phyloP scores from a whole-genome alignment of 352 stramenopile species.

The Peronospora destructor region DNA sequence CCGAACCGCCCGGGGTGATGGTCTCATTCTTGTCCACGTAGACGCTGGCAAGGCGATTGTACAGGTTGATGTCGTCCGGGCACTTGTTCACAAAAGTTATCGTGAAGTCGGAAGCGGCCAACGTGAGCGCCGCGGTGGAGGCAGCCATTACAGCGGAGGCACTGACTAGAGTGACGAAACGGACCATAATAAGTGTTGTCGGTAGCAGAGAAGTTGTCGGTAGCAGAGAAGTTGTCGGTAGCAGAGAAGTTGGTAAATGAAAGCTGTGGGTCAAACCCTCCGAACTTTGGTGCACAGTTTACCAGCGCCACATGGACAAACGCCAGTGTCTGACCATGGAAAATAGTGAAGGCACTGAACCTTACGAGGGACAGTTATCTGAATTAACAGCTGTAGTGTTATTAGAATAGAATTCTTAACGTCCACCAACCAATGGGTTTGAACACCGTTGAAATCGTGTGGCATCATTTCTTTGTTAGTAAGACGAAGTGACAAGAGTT shows the following conservation, averaged over 20 bases:
- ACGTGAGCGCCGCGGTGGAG: conserved; percentile 17
- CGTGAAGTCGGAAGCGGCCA: conserved; percentile 2
- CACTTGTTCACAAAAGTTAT: conserved; percentile 56
- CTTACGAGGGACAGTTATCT: too few species aligned
- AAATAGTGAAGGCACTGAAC: too few species aligned
- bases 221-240: neutral
- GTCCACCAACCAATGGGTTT: too few species aligned
- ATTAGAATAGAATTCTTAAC: too few species aligned
- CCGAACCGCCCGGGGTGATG: conserved; percentile 34
- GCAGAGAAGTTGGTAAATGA: conserved; percentile 28
- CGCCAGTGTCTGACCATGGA: too few species aligned
- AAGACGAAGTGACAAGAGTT: too few species aligned
- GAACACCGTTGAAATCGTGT: too few species aligned
- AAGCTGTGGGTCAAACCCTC: too few species aligned
- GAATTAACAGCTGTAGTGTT: too few species aligned
- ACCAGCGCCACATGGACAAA: neutral
- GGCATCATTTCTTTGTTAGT: too few species aligned
- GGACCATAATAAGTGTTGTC: conserved; percentile 23
- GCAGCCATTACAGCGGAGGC: conserved; percentile 21
- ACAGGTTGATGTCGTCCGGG: conserved; percentile 44
- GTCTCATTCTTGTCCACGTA: conserved; percentile 41
- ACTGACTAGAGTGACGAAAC: conserved; percentile 16
- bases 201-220: neutral
- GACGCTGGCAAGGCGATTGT: conserved; percentile 41
- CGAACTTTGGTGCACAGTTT: neutral